Percentiles rank a stretch among this genome's conserved stretches.
Evolutionary conservation across 2,329 filamentous ascomycete genomes (phyloP).

Genomic region (Tympanopsis confertula): DNA sequence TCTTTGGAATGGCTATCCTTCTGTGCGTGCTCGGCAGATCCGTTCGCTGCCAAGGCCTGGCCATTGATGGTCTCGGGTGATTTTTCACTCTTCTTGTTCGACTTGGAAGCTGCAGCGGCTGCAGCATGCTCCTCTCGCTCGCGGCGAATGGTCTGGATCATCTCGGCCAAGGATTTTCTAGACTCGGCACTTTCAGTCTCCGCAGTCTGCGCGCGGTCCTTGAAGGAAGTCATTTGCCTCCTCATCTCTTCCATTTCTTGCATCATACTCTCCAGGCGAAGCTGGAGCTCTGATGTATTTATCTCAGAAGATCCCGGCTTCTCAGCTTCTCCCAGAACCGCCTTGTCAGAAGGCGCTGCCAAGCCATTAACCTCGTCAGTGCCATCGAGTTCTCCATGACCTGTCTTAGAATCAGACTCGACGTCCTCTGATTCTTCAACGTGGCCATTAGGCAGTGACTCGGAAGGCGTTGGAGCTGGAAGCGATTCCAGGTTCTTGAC

Average conservation of each 20-base stretch:
- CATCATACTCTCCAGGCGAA: constrained; percentile 65
- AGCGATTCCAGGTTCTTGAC: constrained; percentile 51
- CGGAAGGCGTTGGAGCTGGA: constrained; percentile 24
- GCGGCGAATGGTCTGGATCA: constrained; percentile 71
- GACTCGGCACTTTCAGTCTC: constrained; percentile 66
- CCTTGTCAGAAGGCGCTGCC: neutral
- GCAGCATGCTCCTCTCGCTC: constrained; percentile 43
- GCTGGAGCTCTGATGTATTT: constrained; percentile 40
- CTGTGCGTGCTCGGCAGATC: constrained; percentile 1
- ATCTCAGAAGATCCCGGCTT: constrained; percentile 4
- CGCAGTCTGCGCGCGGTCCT: constrained; percentile 65
- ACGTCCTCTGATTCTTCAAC: constrained; percentile 30
- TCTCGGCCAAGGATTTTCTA: constrained; percentile 69
- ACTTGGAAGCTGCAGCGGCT: constrained; percentile 21
- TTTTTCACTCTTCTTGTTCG: constrained; percentile 19
- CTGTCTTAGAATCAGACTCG: constrained; percentile 3
- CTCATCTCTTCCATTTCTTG: constrained; percentile 72
- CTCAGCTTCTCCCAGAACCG: neutral
- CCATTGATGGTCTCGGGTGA: constrained; percentile 8
- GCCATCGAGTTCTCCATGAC: neutral
- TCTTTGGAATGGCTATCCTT: neutral
- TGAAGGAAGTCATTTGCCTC: constrained; percentile 68
- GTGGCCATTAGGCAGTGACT: constrained; percentile 20
- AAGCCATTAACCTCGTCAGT: neutral
- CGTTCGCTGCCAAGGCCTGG: constrained; percentile 4